Conservation (phyloP, 257 asterid genomes). For the Thymus quinquecostatus region DNA sequence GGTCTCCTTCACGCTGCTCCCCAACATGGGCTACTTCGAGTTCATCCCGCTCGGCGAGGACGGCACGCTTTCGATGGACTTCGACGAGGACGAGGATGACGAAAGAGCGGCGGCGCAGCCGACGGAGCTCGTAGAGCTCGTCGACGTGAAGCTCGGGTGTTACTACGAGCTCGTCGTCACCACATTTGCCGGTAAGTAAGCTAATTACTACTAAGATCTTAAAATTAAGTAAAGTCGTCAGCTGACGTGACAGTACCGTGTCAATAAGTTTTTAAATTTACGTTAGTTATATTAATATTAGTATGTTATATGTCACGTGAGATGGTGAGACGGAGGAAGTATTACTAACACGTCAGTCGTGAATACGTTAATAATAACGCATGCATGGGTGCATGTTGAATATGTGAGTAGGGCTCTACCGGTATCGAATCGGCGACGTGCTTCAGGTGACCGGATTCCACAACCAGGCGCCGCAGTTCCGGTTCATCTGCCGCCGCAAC, state of each 20-base stretch:
- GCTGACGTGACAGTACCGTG: too few relatives aligned
- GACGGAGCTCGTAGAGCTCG: conserved; percentile 61
- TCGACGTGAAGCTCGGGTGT: conserved; percentile 56
- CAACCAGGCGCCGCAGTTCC: conserved; percentile 69
- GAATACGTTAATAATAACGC: neutral
- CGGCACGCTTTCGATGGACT: conserved; percentile 47
- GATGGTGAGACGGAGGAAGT: too few relatives aligned
- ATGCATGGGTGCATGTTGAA: neutral
- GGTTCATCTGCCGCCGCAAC: conserved; percentile 77
- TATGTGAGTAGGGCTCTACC: conserved; percentile 63
- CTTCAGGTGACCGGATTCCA: conserved; percentile 78
- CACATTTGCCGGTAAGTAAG: conserved; percentile 61
- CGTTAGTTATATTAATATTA: too few relatives aligned
- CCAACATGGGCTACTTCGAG: conserved; percentile 77
- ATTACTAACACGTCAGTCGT: too few relatives aligned
- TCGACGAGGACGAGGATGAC: conserved; percentile 51
- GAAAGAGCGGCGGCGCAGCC: conserved; percentile 35
- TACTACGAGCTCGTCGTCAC: conserved; percentile 77
- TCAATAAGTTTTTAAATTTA: too few relatives aligned
- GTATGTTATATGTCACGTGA: too few relatives aligned
- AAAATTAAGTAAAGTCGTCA: too few relatives aligned
- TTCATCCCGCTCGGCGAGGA: conserved; percentile 64
- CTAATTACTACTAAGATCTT: too few relatives aligned
- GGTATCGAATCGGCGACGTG: conserved; percentile 78
- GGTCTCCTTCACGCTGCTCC: conserved; percentile 69